These are phyloP conservation scores for Coelastrella sp. DNA, from an alignment of 139 green algal species.

Conservation along the genomic window DNA sequence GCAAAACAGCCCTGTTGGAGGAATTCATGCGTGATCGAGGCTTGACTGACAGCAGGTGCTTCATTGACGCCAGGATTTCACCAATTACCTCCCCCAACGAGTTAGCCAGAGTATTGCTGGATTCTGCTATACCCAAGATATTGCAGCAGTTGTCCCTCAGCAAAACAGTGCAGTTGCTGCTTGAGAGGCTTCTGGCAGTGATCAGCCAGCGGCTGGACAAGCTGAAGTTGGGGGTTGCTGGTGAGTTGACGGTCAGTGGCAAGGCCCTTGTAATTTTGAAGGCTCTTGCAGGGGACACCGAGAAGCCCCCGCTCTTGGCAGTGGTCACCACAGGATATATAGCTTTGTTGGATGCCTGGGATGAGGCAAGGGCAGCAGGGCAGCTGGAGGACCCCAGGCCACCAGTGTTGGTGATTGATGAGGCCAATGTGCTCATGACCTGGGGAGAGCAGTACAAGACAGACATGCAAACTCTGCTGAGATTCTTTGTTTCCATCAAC, in stretches of 20 bases:
- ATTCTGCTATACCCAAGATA: background rate
- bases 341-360: slow-evolving; percentile 1
- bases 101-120: background rate
- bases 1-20: slow-evolving; percentile 11
- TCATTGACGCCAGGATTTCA: slow-evolving; percentile 3
- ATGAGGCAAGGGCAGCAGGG: slow-evolving; percentile 9
- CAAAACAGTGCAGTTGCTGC: background rate
- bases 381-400: background rate
- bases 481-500: slow-evolving; percentile 14
- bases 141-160: background rate
- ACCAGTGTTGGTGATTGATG: background rate
- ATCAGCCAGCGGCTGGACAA: background rate
- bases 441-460: slow-evolving; percentile 14
- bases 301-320: background rate
- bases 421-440: background rate
- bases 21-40: background rate
- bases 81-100: background rate
- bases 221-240: background rate
- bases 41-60: slow-evolving; percentile 19
- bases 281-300: background rate
- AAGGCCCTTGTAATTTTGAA: background rate
- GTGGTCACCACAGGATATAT: background rate
- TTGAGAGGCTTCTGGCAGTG: background rate
- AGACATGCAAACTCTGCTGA: slow-evolving; percentile 4
- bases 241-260: background rate